Conservation (phyloP, 1,139 yeast species). For the Taiozyma sp. region DNA sequence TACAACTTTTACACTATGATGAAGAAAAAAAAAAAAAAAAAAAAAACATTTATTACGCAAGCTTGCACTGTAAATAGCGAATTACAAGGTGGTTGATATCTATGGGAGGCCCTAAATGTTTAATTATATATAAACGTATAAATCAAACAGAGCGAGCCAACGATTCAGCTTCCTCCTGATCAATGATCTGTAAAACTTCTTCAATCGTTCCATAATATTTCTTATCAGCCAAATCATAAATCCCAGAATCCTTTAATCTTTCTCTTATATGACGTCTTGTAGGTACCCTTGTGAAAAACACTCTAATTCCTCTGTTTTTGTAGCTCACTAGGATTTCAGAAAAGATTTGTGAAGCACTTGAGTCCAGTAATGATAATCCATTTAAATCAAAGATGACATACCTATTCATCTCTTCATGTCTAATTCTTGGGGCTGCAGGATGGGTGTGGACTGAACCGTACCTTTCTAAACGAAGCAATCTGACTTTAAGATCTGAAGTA, state of each 20-base stretch:
- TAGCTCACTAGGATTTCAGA: constrained; percentile 55
- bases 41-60: no score
- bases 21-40: no score
- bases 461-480: constrained; percentile 73
- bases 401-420: constrained; percentile 51
- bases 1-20: no score
- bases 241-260: constrained; percentile 29
- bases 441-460: constrained; percentile 84
- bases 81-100: no score
- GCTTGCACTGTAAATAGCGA: no score
- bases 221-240: constrained; percentile 22
- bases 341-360: constrained; percentile 80
- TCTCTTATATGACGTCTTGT: constrained; percentile 33
- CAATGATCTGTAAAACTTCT: constrained; percentile 23
- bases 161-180: constrained; percentile 4
- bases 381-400: constrained; percentile 76
- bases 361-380: constrained; percentile 86
- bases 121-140: neutral
- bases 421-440: constrained; percentile 66
- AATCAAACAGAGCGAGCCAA: neutral
- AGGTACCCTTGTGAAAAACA: constrained; percentile 64
- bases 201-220: constrained; percentile 23
- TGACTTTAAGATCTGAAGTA: constrained; percentile 72
- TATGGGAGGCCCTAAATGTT: neutral
- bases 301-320: constrained; percentile 49